phyloP scores from a whole-genome alignment of 164 flowering plant species.

The Kingdonia uniflora region DNA sequence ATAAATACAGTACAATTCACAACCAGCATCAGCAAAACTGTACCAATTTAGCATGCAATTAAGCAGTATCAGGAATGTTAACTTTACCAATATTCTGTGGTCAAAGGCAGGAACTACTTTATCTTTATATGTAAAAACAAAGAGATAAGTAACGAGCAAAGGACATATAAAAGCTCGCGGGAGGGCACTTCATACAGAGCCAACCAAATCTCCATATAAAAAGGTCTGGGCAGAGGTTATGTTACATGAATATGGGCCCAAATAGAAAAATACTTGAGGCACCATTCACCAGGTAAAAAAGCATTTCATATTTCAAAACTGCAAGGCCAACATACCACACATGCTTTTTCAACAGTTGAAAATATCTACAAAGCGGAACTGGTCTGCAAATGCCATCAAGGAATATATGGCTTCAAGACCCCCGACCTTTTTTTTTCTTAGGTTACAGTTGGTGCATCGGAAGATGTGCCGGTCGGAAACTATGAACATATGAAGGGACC shows the following conservation, averaged over 20 bases:
- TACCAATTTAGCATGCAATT: too few relatives aligned
- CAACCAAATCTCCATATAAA: conserved; percentile 1
- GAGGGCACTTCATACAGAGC: conserved; percentile 10
- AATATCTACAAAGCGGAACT: conserved; percentile 25
- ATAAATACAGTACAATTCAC: too few relatives aligned
- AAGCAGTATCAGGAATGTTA: too few relatives aligned
- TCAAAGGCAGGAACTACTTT: conserved; percentile 3
- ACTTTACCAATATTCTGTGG: conserved; percentile 1
- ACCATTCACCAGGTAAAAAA: conserved; percentile 4
- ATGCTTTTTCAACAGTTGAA: conserved; percentile 25
- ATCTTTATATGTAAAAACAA: conserved; percentile 5
- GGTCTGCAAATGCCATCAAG: conserved; percentile 13
- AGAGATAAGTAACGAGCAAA: conserved; percentile 10
- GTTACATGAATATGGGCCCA: background rate
- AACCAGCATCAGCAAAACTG: too few relatives aligned
- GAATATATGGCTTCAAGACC: conserved; percentile 16
- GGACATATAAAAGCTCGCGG: conserved; percentile 10
- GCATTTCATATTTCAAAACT: conserved; percentile 9
- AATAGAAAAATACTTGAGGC: conserved; percentile 7
- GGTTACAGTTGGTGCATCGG: conserved; percentile 17
- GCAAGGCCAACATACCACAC: conserved; percentile 16
- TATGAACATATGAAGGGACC: conserved; percentile 16
- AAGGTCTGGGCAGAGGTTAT: background rate
- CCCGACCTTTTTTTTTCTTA: conserved; percentile 17
- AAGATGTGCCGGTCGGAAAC: conserved; percentile 22